Percentiles rank a stretch among this genome's conserved stretches.
Evolutionary conservation across 305 asterid genomes (phyloP).

Genomic region (Solanum hybrid): DNA sequence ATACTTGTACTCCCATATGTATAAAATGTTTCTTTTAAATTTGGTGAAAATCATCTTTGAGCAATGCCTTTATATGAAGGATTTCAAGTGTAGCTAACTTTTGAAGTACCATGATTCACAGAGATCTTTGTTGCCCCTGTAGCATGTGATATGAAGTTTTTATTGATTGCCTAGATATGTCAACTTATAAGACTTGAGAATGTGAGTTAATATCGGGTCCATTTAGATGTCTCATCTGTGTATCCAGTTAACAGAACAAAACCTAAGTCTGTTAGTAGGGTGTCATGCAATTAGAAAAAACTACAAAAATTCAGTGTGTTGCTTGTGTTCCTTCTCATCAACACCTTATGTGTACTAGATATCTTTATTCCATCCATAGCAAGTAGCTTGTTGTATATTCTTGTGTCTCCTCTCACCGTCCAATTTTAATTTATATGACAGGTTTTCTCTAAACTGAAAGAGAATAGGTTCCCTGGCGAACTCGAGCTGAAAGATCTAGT

Average conservation of each 20-base stretch:
- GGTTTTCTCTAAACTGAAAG: conserved; percentile 76
- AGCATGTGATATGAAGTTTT: neutral
- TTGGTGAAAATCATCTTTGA: neutral
- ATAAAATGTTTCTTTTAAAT: neutral
- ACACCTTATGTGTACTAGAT: neutral
- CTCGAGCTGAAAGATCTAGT: conserved; percentile 79
- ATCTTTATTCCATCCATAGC: neutral
- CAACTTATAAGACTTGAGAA: neutral
- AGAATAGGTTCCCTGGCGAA: conserved; percentile 76
- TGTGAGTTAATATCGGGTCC: neutral
- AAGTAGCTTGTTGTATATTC: neutral
- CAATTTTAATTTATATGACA: conserved; percentile 15
- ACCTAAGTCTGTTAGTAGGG: neutral
- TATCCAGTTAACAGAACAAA: neutral
- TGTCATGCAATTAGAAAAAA: neutral
- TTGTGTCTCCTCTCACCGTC: neutral
- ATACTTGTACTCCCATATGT: neutral
- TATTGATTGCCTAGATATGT: neutral
- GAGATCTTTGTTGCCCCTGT: neutral
- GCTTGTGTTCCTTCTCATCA: neutral
- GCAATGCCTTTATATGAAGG: neutral
- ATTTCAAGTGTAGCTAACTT: neutral
- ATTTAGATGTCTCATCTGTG: neutral
- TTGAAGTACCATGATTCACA: neutral
- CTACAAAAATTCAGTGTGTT: neutral